These are phyloP conservation scores for Diaporthe citriasiana DNA, from an alignment of 2,329 filamentous ascomycete species.

Conservation along the genomic window DNA sequence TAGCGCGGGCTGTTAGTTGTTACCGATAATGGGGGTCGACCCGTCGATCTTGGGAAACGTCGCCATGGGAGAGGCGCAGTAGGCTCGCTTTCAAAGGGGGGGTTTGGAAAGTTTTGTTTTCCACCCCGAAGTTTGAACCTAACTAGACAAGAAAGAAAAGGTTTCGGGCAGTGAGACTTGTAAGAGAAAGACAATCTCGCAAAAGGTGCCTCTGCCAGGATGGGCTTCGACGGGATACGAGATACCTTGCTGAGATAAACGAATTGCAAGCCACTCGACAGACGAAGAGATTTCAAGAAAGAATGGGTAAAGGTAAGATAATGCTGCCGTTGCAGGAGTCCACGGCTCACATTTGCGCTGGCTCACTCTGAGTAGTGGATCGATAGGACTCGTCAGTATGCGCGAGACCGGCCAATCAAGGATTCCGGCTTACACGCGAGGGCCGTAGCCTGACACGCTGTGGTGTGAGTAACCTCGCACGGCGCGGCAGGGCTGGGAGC, in stretches of 20 bases:
- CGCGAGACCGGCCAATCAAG: slow-evolving; percentile 34
- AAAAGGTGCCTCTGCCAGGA: slow-evolving; percentile 15
- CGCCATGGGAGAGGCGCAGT: slow-evolving; percentile 20
- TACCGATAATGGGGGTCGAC: slow-evolving; percentile 24
- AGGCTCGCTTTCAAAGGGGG: not conserved
- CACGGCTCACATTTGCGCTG: slow-evolving; percentile 24
- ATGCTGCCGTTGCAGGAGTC: slow-evolving; percentile 23
- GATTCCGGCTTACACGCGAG: slow-evolving; percentile 25
- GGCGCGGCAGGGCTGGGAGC: slow-evolving; percentile 33
- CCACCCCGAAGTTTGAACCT: slow-evolving; percentile 22
- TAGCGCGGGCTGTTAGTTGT: slow-evolving; percentile 9
- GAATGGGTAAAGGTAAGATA: not conserved
- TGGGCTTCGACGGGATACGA: not conserved
- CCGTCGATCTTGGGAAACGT: slow-evolving; percentile 20
- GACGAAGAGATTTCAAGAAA: not conserved
- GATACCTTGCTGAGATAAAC: not conserved
- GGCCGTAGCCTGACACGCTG: slow-evolving; percentile 34
- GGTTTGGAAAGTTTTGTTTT: slow-evolving; percentile 12
- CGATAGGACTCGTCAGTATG: slow-evolving; percentile 32
- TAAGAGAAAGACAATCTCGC: slow-evolving; percentile 6
- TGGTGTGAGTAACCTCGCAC: slow-evolving; percentile 13
- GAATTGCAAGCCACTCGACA: not conserved
- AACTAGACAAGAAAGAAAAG: slow-evolving; percentile 6
- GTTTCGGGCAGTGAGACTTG: slow-evolving; percentile 27
- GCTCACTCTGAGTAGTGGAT: slow-evolving; percentile 32